phyloP scores from a whole-genome alignment of 2,329 filamentous ascomycete genomes.

The Trichoderma atroviride region DNA sequence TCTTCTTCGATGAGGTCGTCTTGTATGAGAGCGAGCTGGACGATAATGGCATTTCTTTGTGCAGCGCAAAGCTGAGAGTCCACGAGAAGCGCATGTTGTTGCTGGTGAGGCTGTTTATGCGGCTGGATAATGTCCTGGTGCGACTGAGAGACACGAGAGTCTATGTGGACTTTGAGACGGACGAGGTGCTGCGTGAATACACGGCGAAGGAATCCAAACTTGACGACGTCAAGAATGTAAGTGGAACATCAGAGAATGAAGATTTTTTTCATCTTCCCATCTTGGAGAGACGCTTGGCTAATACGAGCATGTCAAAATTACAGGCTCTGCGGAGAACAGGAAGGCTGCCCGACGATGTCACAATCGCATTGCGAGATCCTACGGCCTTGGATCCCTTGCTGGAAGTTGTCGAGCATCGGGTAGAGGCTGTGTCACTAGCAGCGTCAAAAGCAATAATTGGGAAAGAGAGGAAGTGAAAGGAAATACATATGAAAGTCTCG shows the following conservation, averaged over 20 bases:
- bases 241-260: background rate
- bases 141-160: slow-evolving; percentile 87
- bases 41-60: slow-evolving; percentile 91
- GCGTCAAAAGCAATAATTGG: slow-evolving; percentile 1
- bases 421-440: slow-evolving; percentile 52
- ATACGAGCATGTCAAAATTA: background rate
- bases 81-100: slow-evolving; percentile 88
- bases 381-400: slow-evolving; percentile 73
- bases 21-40: slow-evolving; percentile 97
- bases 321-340: slow-evolving; percentile 56
- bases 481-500: background rate
- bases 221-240: slow-evolving; percentile 71
- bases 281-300: background rate
- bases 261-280: background rate
- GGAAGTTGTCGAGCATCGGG: slow-evolving; percentile 67
- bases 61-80: slow-evolving; percentile 88
- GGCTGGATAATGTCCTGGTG: slow-evolving; percentile 86
- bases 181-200: slow-evolving; percentile 85
- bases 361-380: slow-evolving; percentile 75
- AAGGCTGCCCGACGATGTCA: slow-evolving; percentile 68
- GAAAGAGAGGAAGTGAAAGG: background rate
- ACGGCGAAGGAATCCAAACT: slow-evolving; percentile 84
- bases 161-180: slow-evolving; percentile 83
- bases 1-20: slow-evolving; percentile 95
- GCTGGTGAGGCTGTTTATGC: slow-evolving; percentile 85